Evolutionary conservation across 208 protist species (phyloP).

Genomic region (Leishmania martiniquensis): DNA sequence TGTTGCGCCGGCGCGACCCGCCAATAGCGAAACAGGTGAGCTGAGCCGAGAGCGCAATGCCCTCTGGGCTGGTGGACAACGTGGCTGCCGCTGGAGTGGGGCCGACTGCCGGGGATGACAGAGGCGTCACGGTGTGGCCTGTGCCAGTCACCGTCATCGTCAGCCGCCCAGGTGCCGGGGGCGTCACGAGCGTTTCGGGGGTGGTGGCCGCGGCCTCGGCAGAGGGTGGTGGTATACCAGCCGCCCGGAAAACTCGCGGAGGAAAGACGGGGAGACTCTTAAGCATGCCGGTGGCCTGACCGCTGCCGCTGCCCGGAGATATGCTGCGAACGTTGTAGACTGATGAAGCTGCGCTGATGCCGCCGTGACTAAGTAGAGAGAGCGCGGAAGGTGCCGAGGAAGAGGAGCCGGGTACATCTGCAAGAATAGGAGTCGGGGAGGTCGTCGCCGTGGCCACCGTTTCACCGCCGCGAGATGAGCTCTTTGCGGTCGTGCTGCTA

Average conservation of each 20-base stretch:
- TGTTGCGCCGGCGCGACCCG: conserved; percentile 29
- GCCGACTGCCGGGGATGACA: not conserved
- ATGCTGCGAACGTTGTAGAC: not conserved
- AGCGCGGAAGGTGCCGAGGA: not conserved
- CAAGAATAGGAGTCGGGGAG: not conserved
- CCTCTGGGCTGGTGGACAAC: not conserved
- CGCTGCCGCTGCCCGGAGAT: not conserved
- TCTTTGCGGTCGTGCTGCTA: not conserved
- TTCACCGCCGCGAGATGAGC: not conserved
- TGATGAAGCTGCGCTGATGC: not conserved
- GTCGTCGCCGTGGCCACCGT: not conserved
- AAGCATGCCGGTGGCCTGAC: not conserved
- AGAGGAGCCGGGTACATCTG: not conserved
- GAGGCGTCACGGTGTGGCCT: not conserved
- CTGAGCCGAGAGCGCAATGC: not conserved
- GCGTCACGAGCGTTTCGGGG: not conserved
- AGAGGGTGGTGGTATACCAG: not conserved
- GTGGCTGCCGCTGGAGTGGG: not conserved
- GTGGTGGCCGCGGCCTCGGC: not conserved
- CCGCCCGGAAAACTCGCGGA: conserved; percentile 14
- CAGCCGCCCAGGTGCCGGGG: not conserved
- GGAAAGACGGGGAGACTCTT: conserved; percentile 10
- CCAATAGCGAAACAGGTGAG: conserved; percentile 12
- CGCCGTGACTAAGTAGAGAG: not conserved
- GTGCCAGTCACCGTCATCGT: not conserved